Percentiles rank a stretch among this genome's conserved stretches.
phyloP scores from a whole-genome alignment of 2,329 filamentous ascomycete species.

The Sordariomycetes sp. region DNA sequence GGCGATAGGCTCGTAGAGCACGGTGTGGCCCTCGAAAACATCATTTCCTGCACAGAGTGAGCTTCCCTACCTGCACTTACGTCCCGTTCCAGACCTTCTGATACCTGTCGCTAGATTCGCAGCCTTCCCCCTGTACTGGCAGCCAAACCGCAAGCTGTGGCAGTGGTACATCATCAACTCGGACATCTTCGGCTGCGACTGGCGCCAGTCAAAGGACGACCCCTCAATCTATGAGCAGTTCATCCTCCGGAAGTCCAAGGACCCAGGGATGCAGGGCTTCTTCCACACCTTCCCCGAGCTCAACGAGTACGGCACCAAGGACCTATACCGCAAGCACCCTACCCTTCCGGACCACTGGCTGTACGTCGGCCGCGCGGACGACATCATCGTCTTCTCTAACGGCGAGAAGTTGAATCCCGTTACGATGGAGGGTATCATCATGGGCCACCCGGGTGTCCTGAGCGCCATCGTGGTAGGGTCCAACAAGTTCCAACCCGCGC shows the following conservation, averaged over 20 bases:
- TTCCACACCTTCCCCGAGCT: not conserved
- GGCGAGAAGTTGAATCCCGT: slow-evolving; percentile 35
- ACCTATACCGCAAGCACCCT: slow-evolving; percentile 23
- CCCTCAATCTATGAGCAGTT: not conserved
- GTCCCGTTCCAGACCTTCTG: too few relatives aligned
- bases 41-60: too few relatives aligned
- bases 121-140: too few relatives aligned
- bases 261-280: not conserved
- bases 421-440: slow-evolving; percentile 25
- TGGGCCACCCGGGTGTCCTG: slow-evolving; percentile 21
- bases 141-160: too few relatives aligned
- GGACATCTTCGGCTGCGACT: not conserved
- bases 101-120: too few relatives aligned
- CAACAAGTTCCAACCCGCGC: slow-evolving; percentile 28
- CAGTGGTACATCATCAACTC: not conserved
- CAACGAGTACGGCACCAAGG: slow-evolving; percentile 2
- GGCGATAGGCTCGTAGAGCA: too few relatives aligned
- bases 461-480: slow-evolving; percentile 30
- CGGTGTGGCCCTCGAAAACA: too few relatives aligned
- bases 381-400: slow-evolving; percentile 34
- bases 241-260: not conserved
- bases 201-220: not conserved
- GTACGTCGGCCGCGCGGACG: slow-evolving; percentile 17
- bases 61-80: too few relatives aligned
- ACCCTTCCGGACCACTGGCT: slow-evolving; percentile 18